Conservation (phyloP, 768 basidiomycete species). For the Leccinum disarticulatum region DNA sequence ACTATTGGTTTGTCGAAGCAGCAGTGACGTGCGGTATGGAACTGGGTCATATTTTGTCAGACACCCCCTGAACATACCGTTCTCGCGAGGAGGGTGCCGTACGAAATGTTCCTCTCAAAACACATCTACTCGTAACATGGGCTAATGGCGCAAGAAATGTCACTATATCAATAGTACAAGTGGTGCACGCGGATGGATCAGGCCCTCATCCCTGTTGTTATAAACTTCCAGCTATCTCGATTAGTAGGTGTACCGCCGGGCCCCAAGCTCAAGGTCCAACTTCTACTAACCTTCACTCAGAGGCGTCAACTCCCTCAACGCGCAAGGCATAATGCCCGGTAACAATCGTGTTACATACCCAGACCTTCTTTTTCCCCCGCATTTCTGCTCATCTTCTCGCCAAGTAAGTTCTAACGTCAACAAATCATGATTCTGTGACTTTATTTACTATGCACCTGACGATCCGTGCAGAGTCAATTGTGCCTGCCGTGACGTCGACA, state of each 20-base stretch:
- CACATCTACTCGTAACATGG: too few species aligned
- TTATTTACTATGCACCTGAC: background rate
- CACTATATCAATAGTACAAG: background rate
- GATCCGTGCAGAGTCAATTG: conserved; percentile 39
- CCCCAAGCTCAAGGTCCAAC: too few species aligned
- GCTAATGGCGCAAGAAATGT: too few species aligned
- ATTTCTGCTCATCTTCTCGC: conserved; percentile 57
- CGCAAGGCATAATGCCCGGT: conserved; percentile 53
- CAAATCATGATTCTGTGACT: background rate
- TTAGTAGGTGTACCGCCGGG: background rate
- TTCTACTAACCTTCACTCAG: background rate
- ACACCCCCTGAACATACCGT: too few species aligned
- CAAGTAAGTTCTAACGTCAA: conserved; percentile 41
- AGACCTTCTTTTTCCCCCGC: conserved; percentile 46
- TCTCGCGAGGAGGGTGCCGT: too few species aligned
- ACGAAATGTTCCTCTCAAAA: too few species aligned
- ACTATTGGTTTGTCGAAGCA: too few species aligned
- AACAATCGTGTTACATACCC: conserved; percentile 54
- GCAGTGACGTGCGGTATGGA: too few species aligned
- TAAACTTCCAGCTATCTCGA: background rate
- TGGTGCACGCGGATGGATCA: background rate
- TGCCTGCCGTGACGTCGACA: conserved; percentile 31
- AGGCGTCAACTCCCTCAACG: conserved; percentile 28
- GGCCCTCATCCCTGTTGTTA: background rate
- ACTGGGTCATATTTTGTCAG: background rate